Evolutionary conservation across 1,284 basidiomycete species (phyloP).

Genomic region (Meripilus lineatus): DNA sequence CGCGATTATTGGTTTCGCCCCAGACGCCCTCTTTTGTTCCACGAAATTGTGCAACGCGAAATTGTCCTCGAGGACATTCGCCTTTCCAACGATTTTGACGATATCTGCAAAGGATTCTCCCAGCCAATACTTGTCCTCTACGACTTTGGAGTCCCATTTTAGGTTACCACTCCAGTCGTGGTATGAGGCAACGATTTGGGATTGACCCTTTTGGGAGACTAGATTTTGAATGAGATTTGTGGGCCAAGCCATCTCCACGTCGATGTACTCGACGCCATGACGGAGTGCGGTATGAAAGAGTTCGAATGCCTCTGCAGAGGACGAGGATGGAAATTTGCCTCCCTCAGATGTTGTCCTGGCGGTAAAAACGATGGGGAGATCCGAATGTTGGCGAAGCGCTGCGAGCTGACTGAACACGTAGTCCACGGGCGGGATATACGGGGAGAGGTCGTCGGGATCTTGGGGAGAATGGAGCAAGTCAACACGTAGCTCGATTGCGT

Average conservation of each 20-base stretch:
- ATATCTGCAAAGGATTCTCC: constrained; percentile 79
- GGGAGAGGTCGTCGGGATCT: constrained; percentile 39
- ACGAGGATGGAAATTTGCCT: constrained; percentile 84
- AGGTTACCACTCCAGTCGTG: constrained; percentile 90
- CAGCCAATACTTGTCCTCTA: constrained; percentile 65
- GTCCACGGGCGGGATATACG: constrained; percentile 60
- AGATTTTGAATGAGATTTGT: constrained; percentile 61
- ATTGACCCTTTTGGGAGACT: constrained; percentile 59
- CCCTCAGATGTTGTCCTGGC: constrained; percentile 88
- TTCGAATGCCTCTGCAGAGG: constrained; percentile 70
- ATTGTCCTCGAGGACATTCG: constrained; percentile 75
- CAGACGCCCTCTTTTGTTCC: constrained; percentile 34
- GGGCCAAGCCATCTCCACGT: constrained; percentile 83
- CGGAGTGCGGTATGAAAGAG: constrained; percentile 80
- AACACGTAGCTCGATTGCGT: constrained; percentile 91
- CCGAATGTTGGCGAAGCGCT: constrained; percentile 71
- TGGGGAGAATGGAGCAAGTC: constrained; percentile 73
- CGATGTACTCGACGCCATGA: constrained; percentile 89
- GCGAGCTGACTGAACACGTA: constrained; percentile 87
- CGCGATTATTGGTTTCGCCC: constrained; percentile 80
- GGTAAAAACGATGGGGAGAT: constrained; percentile 90
- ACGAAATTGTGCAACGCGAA: constrained; percentile 76
- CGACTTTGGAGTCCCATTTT: constrained; percentile 72
- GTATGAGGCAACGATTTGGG: constrained; percentile 88
- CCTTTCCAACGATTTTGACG: constrained; percentile 89